Evolutionary conservation across 352 stramenopile genomes (phyloP).

Genomic region (Globisporangium middletonii): DNA sequence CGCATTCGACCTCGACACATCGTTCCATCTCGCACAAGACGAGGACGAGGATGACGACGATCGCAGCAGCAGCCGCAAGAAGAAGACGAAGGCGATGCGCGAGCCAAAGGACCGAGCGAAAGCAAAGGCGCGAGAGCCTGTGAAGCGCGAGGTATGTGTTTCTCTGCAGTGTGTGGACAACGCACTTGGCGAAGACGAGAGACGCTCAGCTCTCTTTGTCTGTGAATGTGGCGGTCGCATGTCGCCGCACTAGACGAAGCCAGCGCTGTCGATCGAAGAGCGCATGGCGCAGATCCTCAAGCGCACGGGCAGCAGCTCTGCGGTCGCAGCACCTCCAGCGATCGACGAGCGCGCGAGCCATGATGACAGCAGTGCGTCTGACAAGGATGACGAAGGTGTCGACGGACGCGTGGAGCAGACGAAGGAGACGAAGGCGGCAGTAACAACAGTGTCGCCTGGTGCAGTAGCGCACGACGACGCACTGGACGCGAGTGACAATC

Average conservation of each 20-base stretch:
- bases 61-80: slow-evolving; percentile 9
- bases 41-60: slow-evolving; percentile 10
- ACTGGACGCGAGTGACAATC: slow-evolving; percentile 4
- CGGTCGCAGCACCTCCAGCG: slow-evolving; percentile 14
- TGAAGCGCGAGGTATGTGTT: slow-evolving; percentile 21
- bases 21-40: slow-evolving; percentile 22
- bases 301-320: slow-evolving; percentile 51
- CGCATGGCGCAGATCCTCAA: slow-evolving; percentile 72
- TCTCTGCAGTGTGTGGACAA: background rate
- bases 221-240: background rate
- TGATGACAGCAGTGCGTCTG: background rate
- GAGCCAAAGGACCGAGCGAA: slow-evolving; percentile 6
- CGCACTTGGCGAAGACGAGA: background rate
- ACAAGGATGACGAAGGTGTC: background rate
- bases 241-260: slow-evolving; percentile 13
- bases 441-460: slow-evolving; percentile 6
- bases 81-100: slow-evolving; percentile 15
- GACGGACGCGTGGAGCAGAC: background rate
- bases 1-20: slow-evolving; percentile 54
- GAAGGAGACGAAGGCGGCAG: background rate
- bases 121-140: slow-evolving; percentile 9
- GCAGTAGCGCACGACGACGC: slow-evolving; percentile 4
- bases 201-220: background rate
- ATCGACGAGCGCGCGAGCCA: slow-evolving; percentile 15
- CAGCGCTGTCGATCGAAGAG: slow-evolving; percentile 52